Conservation (phyloP, 495 filamentous ascomycete genomes). For the Annulohypoxylon moriforme region DNA sequence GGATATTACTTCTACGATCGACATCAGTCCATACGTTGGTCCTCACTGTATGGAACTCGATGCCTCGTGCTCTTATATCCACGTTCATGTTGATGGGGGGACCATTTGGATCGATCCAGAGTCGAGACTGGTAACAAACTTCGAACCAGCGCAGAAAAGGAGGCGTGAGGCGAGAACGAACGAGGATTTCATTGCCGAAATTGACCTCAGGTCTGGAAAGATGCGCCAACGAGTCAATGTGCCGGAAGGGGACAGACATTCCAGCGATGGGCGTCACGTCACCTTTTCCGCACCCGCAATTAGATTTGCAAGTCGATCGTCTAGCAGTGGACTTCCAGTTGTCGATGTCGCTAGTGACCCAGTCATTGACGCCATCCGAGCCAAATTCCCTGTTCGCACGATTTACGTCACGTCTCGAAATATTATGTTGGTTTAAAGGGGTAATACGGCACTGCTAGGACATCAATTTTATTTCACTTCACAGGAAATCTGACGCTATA, state of each 20-base stretch:
- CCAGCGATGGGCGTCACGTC: conserved; percentile 39
- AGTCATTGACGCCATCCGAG: conserved; percentile 32
- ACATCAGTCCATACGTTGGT: conserved; percentile 39
- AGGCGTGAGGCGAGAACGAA: conserved; percentile 26
- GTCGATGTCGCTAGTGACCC: conserved; percentile 38
- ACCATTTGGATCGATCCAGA: conserved; percentile 41
- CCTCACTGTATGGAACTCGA: conserved; percentile 45
- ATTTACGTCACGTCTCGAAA: conserved; percentile 44
- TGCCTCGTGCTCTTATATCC: conserved; percentile 33
- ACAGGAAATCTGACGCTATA: no score
- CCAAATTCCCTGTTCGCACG: conserved; percentile 33
- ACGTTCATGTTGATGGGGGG: conserved; percentile 39
- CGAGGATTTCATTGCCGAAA: conserved; percentile 44
- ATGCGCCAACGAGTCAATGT: conserved; percentile 43
- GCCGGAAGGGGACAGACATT: conserved; percentile 37
- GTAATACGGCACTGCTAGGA: neutral
- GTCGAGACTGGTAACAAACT: conserved; percentile 37
- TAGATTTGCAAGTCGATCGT: conserved; percentile 43
- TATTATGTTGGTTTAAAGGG: conserved; percentile 37
- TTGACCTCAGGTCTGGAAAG: conserved; percentile 42
- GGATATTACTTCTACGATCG: conserved; percentile 33
- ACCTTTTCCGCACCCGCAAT: conserved; percentile 43
- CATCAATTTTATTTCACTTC: neutral
- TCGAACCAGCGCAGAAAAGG: conserved; percentile 30
- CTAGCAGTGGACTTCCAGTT: conserved; percentile 39